Conservation (phyloP, 352 stramenopile genomes). For the Pythium sukuiense region DNA sequence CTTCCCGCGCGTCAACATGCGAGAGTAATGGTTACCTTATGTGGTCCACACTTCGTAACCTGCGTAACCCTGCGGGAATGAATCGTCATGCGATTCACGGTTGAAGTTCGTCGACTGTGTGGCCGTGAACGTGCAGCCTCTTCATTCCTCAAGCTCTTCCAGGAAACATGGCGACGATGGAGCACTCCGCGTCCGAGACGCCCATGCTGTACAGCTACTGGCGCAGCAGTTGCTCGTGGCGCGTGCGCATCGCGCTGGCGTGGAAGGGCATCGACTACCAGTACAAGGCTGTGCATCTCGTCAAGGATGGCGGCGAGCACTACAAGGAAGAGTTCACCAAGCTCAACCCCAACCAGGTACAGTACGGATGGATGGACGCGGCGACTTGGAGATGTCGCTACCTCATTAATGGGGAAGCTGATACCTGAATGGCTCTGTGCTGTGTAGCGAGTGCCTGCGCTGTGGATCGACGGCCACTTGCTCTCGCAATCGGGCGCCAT, state of each 20-base stretch:
- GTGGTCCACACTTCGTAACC: background rate
- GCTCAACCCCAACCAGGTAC: constrained; percentile 70
- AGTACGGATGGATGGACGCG: too few species aligned
- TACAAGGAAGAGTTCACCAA: constrained; percentile 49
- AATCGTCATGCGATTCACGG: constrained; percentile 3
- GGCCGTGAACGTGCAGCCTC: background rate
- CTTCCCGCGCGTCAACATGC: background rate
- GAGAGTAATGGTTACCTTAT: background rate
- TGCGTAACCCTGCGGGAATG: background rate
- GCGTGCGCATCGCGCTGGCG: constrained; percentile 85
- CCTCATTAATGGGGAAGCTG: too few species aligned
- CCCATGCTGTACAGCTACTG: constrained; percentile 85
- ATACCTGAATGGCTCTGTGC: background rate
- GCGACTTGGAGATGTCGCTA: too few species aligned
- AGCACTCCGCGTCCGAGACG: background rate
- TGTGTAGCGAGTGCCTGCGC: constrained; percentile 73
- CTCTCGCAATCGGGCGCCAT: constrained; percentile 90
- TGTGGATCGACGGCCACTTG: constrained; percentile 75
- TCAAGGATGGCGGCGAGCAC: constrained; percentile 58
- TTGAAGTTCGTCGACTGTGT: constrained; percentile 12
- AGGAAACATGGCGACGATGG: constrained; percentile 1
- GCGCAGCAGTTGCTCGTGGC: constrained; percentile 89
- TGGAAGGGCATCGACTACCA: constrained; percentile 87
- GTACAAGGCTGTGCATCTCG: constrained; percentile 75
- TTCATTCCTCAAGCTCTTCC: background rate